A percentile compares a stretch with the other conserved stretches of the same genome.
phyloP scores from a whole-genome alignment of 192 early-diverging fungal species.

The Coemansia guatemalensis region DNA sequence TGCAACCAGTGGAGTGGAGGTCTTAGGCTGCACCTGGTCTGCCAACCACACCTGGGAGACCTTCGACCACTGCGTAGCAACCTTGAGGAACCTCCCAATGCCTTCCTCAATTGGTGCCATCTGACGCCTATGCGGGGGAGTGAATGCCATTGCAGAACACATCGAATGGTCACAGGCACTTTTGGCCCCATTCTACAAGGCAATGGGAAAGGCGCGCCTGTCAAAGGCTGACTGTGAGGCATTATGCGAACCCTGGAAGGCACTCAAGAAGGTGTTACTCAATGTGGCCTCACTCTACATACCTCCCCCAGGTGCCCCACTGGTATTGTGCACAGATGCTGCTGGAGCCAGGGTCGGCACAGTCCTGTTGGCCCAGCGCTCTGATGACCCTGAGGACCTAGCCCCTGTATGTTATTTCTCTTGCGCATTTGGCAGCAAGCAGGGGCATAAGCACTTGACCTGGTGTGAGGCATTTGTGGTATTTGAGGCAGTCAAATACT shows the following conservation, averaged over 20 bases:
- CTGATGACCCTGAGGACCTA: conserved; percentile 8
- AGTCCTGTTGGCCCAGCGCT: conserved; percentile 17
- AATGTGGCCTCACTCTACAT: conserved; percentile 14
- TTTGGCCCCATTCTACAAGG: conserved; percentile 27
- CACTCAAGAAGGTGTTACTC: conserved; percentile 6
- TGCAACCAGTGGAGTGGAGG: conserved; percentile 4
- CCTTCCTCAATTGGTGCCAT: conserved; percentile 10
- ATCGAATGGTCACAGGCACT: conserved; percentile 16
- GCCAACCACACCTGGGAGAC: conserved; percentile 10
- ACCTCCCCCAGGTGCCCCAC: conserved; percentile 22
- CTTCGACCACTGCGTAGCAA: conserved; percentile 18
- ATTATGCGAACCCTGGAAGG: conserved; percentile 6
- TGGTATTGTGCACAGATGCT: conserved; percentile 22
- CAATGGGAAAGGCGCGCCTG: neutral
- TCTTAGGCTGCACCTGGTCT: neutral
- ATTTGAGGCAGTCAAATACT: conserved; percentile 13
- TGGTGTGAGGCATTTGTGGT: conserved; percentile 24
- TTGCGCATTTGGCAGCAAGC: conserved; percentile 15
- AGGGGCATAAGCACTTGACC: conserved; percentile 12
- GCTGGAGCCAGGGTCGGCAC: conserved; percentile 19
- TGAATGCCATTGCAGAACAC: conserved; percentile 21
- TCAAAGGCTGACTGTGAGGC: conserved; percentile 1
- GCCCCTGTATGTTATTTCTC: conserved; percentile 26
- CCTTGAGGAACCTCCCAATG: conserved; percentile 9
- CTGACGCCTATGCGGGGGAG: conserved; percentile 13